Conservation (phyloP, 441 rosid genomes). For the Capsella rubella region DNA sequence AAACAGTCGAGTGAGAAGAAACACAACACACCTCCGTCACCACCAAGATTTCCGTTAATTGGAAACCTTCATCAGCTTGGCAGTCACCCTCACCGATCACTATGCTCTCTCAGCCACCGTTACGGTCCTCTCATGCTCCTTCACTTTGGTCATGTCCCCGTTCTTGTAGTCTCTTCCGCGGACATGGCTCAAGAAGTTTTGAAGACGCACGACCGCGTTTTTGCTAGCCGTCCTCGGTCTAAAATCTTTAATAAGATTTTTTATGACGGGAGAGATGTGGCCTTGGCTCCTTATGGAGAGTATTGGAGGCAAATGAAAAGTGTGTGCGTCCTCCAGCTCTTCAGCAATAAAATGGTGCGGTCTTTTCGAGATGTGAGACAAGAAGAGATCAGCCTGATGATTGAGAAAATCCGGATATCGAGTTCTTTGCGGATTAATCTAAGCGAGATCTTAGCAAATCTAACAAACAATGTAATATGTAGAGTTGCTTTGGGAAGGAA, state of each 20-base stretch:
- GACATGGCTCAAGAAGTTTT: constrained; percentile 51
- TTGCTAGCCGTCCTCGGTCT: constrained; percentile 52
- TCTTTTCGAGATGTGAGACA: constrained; percentile 51
- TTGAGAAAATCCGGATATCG: constrained; percentile 36
- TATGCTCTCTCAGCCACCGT: constrained; percentile 47
- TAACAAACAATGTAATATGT: constrained; percentile 50
- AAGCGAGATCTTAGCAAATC: constrained; percentile 32
- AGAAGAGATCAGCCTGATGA: constrained; percentile 47
- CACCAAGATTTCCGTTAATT: constrained; percentile 51
- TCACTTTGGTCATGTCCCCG: constrained; percentile 51
- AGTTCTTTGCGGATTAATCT: constrained; percentile 39
- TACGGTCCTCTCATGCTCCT: constrained; percentile 59
- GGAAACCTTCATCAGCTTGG: constrained; percentile 64
- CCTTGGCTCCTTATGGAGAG: constrained; percentile 58
- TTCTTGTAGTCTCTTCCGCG: constrained; percentile 56
- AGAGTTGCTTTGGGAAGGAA: constrained; percentile 55
- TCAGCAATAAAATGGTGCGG: constrained; percentile 53
- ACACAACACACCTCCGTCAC: constrained; percentile 38
- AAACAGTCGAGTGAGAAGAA: neutral
- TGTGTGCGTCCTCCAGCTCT: constrained; percentile 48
- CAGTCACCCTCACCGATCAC: constrained; percentile 53
- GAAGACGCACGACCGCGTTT: constrained; percentile 53
- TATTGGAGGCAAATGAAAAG: constrained; percentile 67
- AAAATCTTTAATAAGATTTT: constrained; percentile 43
- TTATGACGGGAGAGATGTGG: constrained; percentile 46